A percentile compares a stretch with the other conserved stretches of the same genome.
These are phyloP conservation scores for Perilla frutescens DNA, from an alignment of 257 asterid species.

Conservation along the genomic window DNA sequence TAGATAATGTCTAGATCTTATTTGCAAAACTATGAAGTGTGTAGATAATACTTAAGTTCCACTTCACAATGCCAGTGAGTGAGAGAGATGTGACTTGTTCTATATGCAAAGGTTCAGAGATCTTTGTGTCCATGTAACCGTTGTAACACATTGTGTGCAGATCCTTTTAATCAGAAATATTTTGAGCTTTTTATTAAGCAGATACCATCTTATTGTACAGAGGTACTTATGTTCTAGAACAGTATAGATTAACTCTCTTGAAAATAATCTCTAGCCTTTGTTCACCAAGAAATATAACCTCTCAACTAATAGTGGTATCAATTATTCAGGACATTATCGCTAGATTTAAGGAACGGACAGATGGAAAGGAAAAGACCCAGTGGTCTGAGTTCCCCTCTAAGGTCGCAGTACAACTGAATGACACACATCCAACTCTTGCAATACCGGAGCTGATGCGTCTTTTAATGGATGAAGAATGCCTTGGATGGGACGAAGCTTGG, in stretches of 20 bases:
- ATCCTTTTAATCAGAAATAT: slow-evolving; percentile 10
- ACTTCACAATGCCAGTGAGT: slow-evolving; percentile 15
- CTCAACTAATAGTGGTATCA: slow-evolving; percentile 22
- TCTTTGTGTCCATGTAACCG: background rate
- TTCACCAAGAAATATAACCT: slow-evolving; percentile 27
- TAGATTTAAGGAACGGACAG: slow-evolving; percentile 86
- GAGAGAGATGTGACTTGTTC: background rate
- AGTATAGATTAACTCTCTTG: slow-evolving; percentile 13
- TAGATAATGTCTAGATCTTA: slow-evolving; percentile 2
- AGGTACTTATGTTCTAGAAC: slow-evolving; percentile 10
- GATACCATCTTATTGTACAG: slow-evolving; percentile 6
- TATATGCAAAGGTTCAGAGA: slow-evolving; percentile 9
- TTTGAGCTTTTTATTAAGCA: slow-evolving; percentile 20
- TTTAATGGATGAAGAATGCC: slow-evolving; percentile 90
- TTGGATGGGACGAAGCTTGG: slow-evolving; percentile 99
- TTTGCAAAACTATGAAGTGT: slow-evolving; percentile 7
- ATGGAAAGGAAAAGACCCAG: slow-evolving; percentile 49
- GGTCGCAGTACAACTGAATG: slow-evolving; percentile 96
- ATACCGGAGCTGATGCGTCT: slow-evolving; percentile 98
- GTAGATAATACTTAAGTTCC: slow-evolving; percentile 10
- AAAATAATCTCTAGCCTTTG: background rate
- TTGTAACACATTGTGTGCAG: slow-evolving; percentile 1
- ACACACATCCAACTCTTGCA: slow-evolving; percentile 98
- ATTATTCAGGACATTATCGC: slow-evolving; percentile 77
- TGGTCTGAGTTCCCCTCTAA: slow-evolving; percentile 93